Evolutionary conservation across 257 asterid species (phyloP).

Genomic region (Capsicum chinense): DNA sequence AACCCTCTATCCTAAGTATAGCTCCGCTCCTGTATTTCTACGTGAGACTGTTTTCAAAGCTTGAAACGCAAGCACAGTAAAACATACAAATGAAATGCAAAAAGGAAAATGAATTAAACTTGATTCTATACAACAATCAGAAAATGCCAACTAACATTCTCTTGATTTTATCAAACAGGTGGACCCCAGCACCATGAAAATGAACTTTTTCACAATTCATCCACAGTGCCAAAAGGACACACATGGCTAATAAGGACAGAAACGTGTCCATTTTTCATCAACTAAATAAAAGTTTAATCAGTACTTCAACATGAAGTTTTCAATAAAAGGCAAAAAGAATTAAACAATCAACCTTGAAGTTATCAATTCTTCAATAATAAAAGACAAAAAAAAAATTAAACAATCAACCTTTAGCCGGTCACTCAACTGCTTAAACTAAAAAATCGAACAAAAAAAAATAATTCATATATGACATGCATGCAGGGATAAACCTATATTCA

Average conservation of each 20-base stretch:
- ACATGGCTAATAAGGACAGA: neutral
- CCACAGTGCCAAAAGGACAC: neutral
- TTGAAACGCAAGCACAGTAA: too few species aligned
- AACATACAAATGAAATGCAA: neutral
- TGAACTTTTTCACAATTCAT: neutral
- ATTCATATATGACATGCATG: too few species aligned
- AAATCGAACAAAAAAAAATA: too few species aligned
- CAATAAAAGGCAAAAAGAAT: neutral
- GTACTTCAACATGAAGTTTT: conserved; percentile 19
- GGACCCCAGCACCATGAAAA: neutral
- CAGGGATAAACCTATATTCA: too few species aligned
- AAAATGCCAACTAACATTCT: neutral
- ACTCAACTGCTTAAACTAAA: too few species aligned
- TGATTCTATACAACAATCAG: neutral
- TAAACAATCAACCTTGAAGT: neutral
- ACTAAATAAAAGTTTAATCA: neutral
- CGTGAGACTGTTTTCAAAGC: too few species aligned
- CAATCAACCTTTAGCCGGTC: too few species aligned
- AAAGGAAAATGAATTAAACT: neutral
- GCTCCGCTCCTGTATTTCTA: too few species aligned
- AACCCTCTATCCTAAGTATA: too few species aligned
- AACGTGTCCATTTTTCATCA: conserved; percentile 13
- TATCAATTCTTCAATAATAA: neutral
- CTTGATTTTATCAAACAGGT: neutral
- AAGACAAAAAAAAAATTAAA: neutral